Percentiles rank a stretch among this genome's conserved stretches.
Evolutionary conservation across 805 yeast genomes (phyloP).

Genomic region (Tetrapisispora phaffii): DNA sequence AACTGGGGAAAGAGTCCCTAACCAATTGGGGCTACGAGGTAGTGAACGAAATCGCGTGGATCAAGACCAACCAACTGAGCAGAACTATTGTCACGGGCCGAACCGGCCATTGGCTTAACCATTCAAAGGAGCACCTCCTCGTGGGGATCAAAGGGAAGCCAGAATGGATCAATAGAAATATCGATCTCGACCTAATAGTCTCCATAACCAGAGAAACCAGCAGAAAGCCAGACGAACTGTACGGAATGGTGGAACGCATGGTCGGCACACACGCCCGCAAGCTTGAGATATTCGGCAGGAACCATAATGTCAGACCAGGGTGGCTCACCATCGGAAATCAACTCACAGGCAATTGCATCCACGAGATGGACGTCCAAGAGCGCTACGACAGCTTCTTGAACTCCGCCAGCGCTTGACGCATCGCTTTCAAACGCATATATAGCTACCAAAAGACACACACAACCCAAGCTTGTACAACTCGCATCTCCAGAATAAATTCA

Average conservation of each 20-base stretch:
- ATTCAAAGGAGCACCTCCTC: slow-evolving; percentile 81
- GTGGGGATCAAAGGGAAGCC: slow-evolving; percentile 82
- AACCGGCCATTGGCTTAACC: slow-evolving; percentile 96
- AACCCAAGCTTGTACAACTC: too few relatives aligned
- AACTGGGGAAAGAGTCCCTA: slow-evolving; percentile 71
- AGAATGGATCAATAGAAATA: slow-evolving; percentile 50
- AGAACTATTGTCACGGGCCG: slow-evolving; percentile 90
- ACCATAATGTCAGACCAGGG: slow-evolving; percentile 76
- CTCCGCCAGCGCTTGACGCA: neutral
- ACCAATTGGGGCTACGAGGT: slow-evolving; percentile 74
- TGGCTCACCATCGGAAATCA: slow-evolving; percentile 89
- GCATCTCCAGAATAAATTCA: too few relatives aligned
- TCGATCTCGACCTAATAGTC: slow-evolving; percentile 71
- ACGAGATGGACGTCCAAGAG: slow-evolving; percentile 46
- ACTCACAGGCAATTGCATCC: slow-evolving; percentile 46
- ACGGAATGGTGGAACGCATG: slow-evolving; percentile 74
- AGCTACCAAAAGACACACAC: neutral
- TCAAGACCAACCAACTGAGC: slow-evolving; percentile 77
- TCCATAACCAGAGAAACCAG: slow-evolving; percentile 81
- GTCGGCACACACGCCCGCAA: slow-evolving; percentile 73
- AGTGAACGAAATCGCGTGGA: slow-evolving; percentile 79
- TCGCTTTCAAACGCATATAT: too few relatives aligned
- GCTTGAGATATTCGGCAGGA: slow-evolving; percentile 81
- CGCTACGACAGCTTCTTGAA: slow-evolving; percentile 29
- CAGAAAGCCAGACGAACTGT: slow-evolving; percentile 85